phyloP scores from a whole-genome alignment of 331 rosid species.

The Acacia pycnantha region DNA sequence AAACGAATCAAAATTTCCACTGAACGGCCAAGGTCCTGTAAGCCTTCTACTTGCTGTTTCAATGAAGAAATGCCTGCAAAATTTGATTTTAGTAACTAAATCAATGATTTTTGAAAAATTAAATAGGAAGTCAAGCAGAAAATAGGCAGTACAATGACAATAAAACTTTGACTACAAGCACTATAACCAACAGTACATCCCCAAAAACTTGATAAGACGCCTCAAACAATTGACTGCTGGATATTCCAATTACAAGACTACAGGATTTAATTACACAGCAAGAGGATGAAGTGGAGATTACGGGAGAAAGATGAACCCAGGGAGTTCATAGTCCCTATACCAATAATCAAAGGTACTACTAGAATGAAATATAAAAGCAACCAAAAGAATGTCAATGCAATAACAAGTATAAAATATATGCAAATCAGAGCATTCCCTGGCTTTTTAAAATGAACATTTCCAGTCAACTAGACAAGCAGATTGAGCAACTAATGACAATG shows the following conservation, averaged over 20 bases:
- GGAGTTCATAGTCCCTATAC: neutral
- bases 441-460: neutral
- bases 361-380: neutral
- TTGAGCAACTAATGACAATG: neutral
- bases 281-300: neutral
- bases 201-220: neutral
- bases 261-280: neutral
- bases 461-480: neutral
- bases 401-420: neutral
- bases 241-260: neutral
- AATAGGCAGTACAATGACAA: neutral
- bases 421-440: neutral
- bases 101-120: conserved; percentile 7
- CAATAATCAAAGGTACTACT: neutral
- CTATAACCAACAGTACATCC: neutral
- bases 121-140: conserved; percentile 7
- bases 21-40: conserved; percentile 60
- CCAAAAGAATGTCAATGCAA: neutral
- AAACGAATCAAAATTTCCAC: conserved; percentile 80
- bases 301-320: neutral
- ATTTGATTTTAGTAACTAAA: conserved; percentile 17
- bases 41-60: conserved; percentile 80
- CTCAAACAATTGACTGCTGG: neutral
- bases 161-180: neutral
- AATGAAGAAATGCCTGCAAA: conserved; percentile 87